Evolutionary conservation across 2,329 filamentous ascomycete species (phyloP).

Genomic region (Trichoderma sp.): DNA sequence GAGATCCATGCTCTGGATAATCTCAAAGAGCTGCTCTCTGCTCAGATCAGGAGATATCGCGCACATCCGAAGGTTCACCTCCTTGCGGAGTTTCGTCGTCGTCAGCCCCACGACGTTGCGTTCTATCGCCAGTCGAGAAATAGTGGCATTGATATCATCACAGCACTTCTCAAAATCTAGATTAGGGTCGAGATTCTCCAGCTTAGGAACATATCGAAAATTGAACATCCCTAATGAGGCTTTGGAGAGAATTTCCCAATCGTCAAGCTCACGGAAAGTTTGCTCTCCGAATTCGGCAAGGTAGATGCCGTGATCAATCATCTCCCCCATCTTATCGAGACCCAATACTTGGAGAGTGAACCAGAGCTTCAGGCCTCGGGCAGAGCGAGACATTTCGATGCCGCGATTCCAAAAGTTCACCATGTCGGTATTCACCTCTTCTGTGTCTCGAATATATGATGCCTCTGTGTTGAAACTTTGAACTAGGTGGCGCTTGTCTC

Average conservation of each 20-base stretch:
- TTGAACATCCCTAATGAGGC: conserved; percentile 34
- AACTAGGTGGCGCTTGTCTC: conserved; percentile 31
- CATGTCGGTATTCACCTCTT: conserved; percentile 33
- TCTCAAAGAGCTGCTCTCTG: conserved; percentile 34
- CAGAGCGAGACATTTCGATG: conserved; percentile 35
- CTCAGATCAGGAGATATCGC: conserved; percentile 32
- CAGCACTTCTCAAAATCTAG: not conserved
- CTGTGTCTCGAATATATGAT: conserved; percentile 35
- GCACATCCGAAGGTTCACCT: conserved; percentile 30
- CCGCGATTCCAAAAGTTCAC: conserved; percentile 38
- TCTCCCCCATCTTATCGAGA: conserved; percentile 32
- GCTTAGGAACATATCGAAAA: conserved; percentile 31
- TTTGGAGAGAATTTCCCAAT: conserved; percentile 35
- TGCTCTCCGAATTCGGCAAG: conserved; percentile 33
- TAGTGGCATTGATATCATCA: conserved; percentile 25
- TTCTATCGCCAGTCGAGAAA: conserved; percentile 25
- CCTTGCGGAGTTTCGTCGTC: conserved; percentile 28
- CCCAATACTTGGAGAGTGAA: conserved; percentile 35
- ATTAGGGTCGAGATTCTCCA: not conserved
- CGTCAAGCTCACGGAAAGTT: conserved; percentile 27
- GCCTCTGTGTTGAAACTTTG: conserved; percentile 35
- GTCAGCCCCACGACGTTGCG: conserved; percentile 29
- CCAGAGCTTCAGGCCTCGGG: conserved; percentile 37
- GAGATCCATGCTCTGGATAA: not conserved
- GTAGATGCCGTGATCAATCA: conserved; percentile 35